Evolutionary conservation across 169 alveolate species (phyloP).

Genomic region (Eimeria falciformis): DNA sequence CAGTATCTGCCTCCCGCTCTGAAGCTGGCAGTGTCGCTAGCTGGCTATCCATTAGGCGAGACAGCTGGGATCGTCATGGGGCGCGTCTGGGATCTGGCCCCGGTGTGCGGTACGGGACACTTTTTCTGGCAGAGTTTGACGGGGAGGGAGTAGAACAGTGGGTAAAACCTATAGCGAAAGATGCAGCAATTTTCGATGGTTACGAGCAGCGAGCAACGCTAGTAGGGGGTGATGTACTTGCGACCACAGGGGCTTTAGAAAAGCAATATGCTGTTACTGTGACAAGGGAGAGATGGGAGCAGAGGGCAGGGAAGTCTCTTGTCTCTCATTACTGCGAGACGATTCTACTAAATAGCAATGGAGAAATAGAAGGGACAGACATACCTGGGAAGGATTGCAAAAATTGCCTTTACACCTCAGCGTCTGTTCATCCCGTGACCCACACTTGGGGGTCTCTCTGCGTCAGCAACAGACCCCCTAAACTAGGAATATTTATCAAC

Average conservation of each 20-base stretch:
- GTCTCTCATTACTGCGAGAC: slow-evolving; percentile 47
- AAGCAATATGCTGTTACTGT: slow-evolving; percentile 40
- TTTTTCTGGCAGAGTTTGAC: slow-evolving; percentile 26
- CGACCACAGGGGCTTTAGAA: neutral
- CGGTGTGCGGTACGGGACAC: slow-evolving; percentile 51
- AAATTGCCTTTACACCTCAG: slow-evolving; percentile 47
- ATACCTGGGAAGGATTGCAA: slow-evolving; percentile 5
- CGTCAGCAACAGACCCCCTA: slow-evolving; percentile 28
- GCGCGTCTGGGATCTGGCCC: slow-evolving; percentile 25
- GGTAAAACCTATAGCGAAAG: neutral
- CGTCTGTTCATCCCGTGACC: slow-evolving; percentile 20
- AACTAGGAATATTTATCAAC: slow-evolving; percentile 28
- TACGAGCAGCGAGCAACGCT: slow-evolving; percentile 42
- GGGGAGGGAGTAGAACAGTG: slow-evolving; percentile 20
- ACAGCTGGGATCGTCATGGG: slow-evolving; percentile 55
- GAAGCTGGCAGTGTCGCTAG: neutral
- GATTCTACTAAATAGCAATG: slow-evolving; percentile 27
- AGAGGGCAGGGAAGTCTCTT: neutral
- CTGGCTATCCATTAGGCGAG: slow-evolving; percentile 38
- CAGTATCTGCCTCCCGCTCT: neutral
- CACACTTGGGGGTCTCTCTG: slow-evolving; percentile 35
- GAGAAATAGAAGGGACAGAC: neutral
- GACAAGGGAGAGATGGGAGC: slow-evolving; percentile 37
- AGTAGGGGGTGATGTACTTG: slow-evolving; percentile 17
- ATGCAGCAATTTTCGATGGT: neutral